Conservation (phyloP, 306 rosid species). For the Acacia crassicarpa region DNA sequence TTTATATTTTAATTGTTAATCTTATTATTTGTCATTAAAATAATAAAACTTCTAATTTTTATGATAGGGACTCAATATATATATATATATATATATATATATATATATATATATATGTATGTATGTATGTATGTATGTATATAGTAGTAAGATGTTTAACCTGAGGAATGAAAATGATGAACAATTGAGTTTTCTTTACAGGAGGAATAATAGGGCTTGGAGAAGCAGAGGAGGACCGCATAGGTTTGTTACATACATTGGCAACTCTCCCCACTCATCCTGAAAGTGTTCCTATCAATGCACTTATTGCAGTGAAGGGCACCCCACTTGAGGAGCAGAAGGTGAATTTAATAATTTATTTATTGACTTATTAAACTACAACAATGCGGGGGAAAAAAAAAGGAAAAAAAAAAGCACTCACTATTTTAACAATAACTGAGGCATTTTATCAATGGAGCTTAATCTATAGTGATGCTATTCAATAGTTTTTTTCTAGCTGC, state of each 20-base stretch:
- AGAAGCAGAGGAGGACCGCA: conserved; percentile 94
- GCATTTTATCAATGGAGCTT: conserved; percentile 1
- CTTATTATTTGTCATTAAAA: background rate
- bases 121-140: too few relatives aligned
- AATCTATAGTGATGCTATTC: background rate
- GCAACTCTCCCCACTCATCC: conserved; percentile 97
- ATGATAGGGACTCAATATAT: background rate
- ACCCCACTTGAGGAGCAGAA: conserved; percentile 94
- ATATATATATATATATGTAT: too few relatives aligned
- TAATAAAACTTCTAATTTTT: background rate
- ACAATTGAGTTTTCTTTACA: conserved; percentile 35
- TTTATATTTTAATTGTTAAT: background rate
- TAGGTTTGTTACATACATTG: conserved; percentile 92
- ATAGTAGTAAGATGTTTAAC: background rate
- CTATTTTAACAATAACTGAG: conserved; percentile 3
- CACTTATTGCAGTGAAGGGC: conserved; percentile 87
- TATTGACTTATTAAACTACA: conserved; percentile 4
- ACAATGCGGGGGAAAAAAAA: background rate
- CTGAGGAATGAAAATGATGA: background rate
- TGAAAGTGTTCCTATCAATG: conserved; percentile 96
- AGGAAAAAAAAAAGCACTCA: background rate
- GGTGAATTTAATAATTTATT: conserved; percentile 39
- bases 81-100: too few relatives aligned
- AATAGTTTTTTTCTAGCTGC: background rate
- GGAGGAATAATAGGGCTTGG: conserved; percentile 99